Percentiles rank a stretch among this genome's conserved stretches.
Evolutionary conservation across 805 yeast genomes (phyloP).

Genomic region (Millerozyma acaciae): DNA sequence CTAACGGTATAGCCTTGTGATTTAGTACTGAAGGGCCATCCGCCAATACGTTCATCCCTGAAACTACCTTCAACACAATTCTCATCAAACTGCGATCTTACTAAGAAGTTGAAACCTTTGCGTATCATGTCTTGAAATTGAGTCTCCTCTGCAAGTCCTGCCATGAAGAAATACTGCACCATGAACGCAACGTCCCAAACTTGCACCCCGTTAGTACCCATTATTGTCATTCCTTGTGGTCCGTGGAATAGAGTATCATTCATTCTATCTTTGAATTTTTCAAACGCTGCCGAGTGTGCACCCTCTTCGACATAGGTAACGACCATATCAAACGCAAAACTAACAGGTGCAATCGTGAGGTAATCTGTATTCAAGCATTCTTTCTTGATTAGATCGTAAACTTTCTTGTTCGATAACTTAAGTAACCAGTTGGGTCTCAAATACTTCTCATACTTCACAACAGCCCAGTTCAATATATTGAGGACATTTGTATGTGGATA

Average conservation of each 20-base stretch:
- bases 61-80: slow-evolving; percentile 74
- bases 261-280: slow-evolving; percentile 53
- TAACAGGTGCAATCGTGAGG: slow-evolving; percentile 91
- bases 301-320: slow-evolving; percentile 74
- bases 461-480: slow-evolving; percentile 54
- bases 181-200: slow-evolving; percentile 96
- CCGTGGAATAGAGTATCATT: slow-evolving; percentile 81
- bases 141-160: slow-evolving; percentile 71
- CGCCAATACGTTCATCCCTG: slow-evolving; percentile 82
- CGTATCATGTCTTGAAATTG: slow-evolving; percentile 61
- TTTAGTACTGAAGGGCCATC: slow-evolving; percentile 95
- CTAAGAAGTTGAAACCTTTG: slow-evolving; percentile 66
- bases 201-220: slow-evolving; percentile 98
- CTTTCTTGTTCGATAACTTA: slow-evolving; percentile 45
- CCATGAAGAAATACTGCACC: slow-evolving; percentile 73
- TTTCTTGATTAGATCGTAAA: slow-evolving; percentile 62
- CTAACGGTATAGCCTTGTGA: slow-evolving; percentile 95
- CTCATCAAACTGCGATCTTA: slow-evolving; percentile 79
- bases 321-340: slow-evolving; percentile 76
- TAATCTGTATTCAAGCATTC: slow-evolving; percentile 77
- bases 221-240: slow-evolving; percentile 84
- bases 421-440: slow-evolving; percentile 76
- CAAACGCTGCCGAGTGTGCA: slow-evolving; percentile 54
- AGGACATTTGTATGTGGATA: slow-evolving; percentile 82
- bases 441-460: slow-evolving; percentile 64